Evolutionary conservation across 805 yeast species (phyloP).

Genomic region (Myxozyma monticola): DNA sequence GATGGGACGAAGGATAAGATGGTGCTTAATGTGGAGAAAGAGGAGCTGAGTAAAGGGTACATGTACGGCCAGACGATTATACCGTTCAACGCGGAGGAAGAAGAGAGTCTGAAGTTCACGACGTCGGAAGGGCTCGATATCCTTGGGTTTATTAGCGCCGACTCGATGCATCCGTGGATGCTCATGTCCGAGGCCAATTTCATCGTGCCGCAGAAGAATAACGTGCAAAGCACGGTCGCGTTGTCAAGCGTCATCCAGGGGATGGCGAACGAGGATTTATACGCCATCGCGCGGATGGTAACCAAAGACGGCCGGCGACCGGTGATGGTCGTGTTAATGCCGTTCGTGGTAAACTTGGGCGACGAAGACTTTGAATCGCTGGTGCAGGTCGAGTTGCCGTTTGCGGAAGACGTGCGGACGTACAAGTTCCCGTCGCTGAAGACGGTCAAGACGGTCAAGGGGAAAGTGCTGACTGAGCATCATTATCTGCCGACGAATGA

Average conservation of each 20-base stretch:
- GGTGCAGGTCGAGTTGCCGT: slow-evolving; percentile 63
- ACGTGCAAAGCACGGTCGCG: slow-evolving; percentile 44
- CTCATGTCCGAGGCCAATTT: slow-evolving; percentile 59
- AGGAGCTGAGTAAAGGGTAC: slow-evolving; percentile 58
- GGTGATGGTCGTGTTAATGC: slow-evolving; percentile 45
- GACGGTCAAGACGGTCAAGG: slow-evolving; percentile 39
- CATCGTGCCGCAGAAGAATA: slow-evolving; percentile 47
- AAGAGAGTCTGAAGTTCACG: slow-evolving; percentile 46
- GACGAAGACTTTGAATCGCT: slow-evolving; percentile 22
- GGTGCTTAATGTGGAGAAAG: slow-evolving; percentile 39
- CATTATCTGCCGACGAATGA: slow-evolving; percentile 42
- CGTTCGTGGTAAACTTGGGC: slow-evolving; percentile 9
- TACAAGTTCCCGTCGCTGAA: slow-evolving; percentile 52
- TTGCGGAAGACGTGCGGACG: slow-evolving; percentile 63
- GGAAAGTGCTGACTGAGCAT: slow-evolving; percentile 36
- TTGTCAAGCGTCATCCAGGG: slow-evolving; percentile 54
- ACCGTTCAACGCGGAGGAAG: slow-evolving; percentile 53
- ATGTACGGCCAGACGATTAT: slow-evolving; percentile 63
- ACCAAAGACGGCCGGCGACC: slow-evolving; percentile 43
- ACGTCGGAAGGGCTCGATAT: slow-evolving; percentile 61
- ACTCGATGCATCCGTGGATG: slow-evolving; percentile 51
- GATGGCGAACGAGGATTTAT: slow-evolving; percentile 48
- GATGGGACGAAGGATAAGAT: slow-evolving; percentile 52
- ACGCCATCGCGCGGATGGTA: slow-evolving; percentile 67
- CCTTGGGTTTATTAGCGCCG: slow-evolving; percentile 55